These are phyloP conservation scores for Fusarium nelsonii DNA, from an alignment of 2,329 filamentous ascomycete genomes.

Conservation along the genomic window DNA sequence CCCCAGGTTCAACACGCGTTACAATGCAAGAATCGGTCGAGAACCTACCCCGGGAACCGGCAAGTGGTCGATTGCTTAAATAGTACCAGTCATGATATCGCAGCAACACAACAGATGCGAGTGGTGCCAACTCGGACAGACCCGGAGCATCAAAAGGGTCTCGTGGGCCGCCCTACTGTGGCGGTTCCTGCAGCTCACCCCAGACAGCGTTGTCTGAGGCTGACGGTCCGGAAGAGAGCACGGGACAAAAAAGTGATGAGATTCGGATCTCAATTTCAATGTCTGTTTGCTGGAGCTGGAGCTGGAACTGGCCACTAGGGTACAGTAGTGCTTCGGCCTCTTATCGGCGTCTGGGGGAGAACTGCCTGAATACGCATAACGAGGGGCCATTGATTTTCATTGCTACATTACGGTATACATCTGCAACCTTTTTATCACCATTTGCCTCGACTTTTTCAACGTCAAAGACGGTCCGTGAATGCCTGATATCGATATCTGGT, in stretches of 20 bases:
- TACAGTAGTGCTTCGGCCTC: slow-evolving; percentile 19
- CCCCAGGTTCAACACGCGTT: slow-evolving; percentile 34
- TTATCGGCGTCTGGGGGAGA: slow-evolving; percentile 38
- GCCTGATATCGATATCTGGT: slow-evolving; percentile 31
- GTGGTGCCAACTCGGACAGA: slow-evolving; percentile 50
- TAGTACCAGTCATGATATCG: slow-evolving; percentile 21
- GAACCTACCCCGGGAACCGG: slow-evolving; percentile 15
- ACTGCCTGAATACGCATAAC: slow-evolving; percentile 25
- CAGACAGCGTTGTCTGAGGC: slow-evolving; percentile 27
- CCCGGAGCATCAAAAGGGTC: slow-evolving; percentile 42
- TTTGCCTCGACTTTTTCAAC: background rate
- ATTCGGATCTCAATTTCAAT: slow-evolving; percentile 34
- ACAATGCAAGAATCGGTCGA: slow-evolving; percentile 46
- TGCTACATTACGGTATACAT: background rate
- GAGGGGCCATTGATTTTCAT: slow-evolving; percentile 5
- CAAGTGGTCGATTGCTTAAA: slow-evolving; percentile 17
- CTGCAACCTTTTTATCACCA: background rate
- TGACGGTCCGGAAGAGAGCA: slow-evolving; percentile 25
- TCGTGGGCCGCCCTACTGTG: slow-evolving; percentile 45
- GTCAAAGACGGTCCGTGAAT: slow-evolving; percentile 17
- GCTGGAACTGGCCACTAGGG: background rate
- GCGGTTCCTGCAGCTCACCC: slow-evolving; percentile 47
- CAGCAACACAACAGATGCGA: slow-evolving; percentile 37
- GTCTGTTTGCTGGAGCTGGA: slow-evolving; percentile 20
- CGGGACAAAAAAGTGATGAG: slow-evolving; percentile 26